Evolutionary conservation across 768 basidiomycete genomes (phyloP).

Genomic region (Russula griseocarnosa): DNA sequence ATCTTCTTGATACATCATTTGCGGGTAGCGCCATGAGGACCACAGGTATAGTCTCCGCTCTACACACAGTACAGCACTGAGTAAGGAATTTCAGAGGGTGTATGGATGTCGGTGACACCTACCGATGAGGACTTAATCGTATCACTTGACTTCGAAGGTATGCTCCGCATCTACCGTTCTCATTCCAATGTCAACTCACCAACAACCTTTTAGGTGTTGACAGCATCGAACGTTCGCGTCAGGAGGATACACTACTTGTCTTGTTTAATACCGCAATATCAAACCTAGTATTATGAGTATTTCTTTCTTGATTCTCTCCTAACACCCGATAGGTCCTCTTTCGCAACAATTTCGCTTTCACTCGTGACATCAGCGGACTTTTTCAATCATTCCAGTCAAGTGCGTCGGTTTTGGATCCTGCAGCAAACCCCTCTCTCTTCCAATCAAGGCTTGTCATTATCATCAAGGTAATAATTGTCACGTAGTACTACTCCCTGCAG

Average conservation of each 20-base stretch:
- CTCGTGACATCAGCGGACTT: conserved; percentile 55
- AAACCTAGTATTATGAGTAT: conserved; percentile 42
- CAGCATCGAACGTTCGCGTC: conserved; percentile 58
- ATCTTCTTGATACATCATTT: conserved; percentile 60
- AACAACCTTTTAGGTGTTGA: conserved; percentile 45
- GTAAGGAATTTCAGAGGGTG: conserved; percentile 41
- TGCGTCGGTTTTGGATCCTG: conserved; percentile 54
- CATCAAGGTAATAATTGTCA: conserved; percentile 46
- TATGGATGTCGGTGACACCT: conserved; percentile 66
- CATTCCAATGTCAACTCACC: not conserved
- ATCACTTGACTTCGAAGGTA: conserved; percentile 62
- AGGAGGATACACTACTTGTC: conserved; percentile 60
- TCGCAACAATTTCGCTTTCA: conserved; percentile 61
- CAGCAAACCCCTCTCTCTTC: conserved; percentile 55
- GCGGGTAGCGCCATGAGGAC: conserved; percentile 63
- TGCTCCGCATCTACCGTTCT: not conserved
- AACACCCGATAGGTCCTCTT: conserved; percentile 47
- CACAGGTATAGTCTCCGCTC: conserved; percentile 36
- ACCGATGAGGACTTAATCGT: conserved; percentile 52
- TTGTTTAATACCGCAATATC: conserved; percentile 64
- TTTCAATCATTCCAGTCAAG: conserved; percentile 62
- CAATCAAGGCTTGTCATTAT: conserved; percentile 59
- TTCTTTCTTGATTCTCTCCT: not conserved
- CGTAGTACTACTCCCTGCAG: not conserved
- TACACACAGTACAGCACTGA: not conserved